Percentiles rank a stretch among this genome's conserved stretches.
Evolutionary conservation across 2,329 filamentous ascomycete species (phyloP).

Genomic region (Neocatenulostroma microsporum): DNA sequence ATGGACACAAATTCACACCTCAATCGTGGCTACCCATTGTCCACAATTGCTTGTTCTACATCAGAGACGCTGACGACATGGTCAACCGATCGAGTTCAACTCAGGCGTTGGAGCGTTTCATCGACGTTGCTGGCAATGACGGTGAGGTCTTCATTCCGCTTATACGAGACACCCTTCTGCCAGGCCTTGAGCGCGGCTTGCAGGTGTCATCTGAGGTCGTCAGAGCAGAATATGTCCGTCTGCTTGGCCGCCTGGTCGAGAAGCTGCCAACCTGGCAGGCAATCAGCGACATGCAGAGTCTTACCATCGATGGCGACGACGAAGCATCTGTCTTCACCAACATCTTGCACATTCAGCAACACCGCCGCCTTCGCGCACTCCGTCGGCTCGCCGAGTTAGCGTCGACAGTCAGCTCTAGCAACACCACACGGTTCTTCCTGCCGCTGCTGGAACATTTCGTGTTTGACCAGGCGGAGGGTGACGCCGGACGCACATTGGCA

Average conservation of each 20-base stretch:
- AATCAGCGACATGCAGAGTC: constrained; percentile 63
- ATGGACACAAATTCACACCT: constrained; percentile 55
- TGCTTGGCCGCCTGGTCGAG: constrained; percentile 71
- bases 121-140: constrained; percentile 52
- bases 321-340: constrained; percentile 88
- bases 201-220: constrained; percentile 72
- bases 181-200: constrained; percentile 67
- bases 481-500: constrained; percentile 67
- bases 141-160: constrained; percentile 46
- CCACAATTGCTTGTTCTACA: constrained; percentile 82
- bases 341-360: constrained; percentile 79
- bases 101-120: constrained; percentile 68
- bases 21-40: constrained; percentile 81
- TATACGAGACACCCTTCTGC: constrained; percentile 59
- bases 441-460: constrained; percentile 92
- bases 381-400: constrained; percentile 66
- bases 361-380: constrained; percentile 76
- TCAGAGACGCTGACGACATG: constrained; percentile 79
- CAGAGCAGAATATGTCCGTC: constrained; percentile 69
- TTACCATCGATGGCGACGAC: constrained; percentile 66
- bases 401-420: constrained; percentile 60
- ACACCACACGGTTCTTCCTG: constrained; percentile 78
- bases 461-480: constrained; percentile 74
- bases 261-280: constrained; percentile 61
- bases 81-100: constrained; percentile 78